Base-by-base conservation (phyloP, 176 grass and related monocot genomes). In the Avena atlantica region DNA sequence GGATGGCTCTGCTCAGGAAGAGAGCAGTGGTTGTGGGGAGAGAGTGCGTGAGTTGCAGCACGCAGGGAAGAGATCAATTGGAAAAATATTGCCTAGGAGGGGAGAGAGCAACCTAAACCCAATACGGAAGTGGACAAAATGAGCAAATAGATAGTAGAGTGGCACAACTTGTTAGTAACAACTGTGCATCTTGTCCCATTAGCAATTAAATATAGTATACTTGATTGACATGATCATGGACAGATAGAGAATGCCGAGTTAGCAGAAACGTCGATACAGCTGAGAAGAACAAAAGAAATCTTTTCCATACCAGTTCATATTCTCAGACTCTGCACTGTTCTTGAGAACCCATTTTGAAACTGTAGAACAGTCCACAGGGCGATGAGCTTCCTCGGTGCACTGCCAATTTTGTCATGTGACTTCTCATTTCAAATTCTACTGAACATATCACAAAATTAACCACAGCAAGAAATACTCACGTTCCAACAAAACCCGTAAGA, bases 291-390 rank as follows among this genome's bases (percentile, higher is more conserved):
- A 48, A 40, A 66, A 74, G 51, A 63, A 1, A 24, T 83, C 40
- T 63, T 64, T 79, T 53, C 24, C 66, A 78, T 93, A 96, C 97
- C 97, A 99, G 79, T 97, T 99, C 97, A 99, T 99, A 89, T 99
- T 99, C 68, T 99, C 97, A 3, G 97, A 99, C 76, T 99, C 97
- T 6, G 97, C 94, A 80, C 94, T 96, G 85, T 99, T 99, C 88
- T 99, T 99, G 65, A 99, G 85, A 70, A 99, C 94, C 97, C 97
- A 99, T 81, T 94, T 99, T 83, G 97, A 90, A 84, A 99, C 97
- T 62, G 97, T 99, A 27, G 81, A 89, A 90, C 97, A 99, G 57
- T 99, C 94, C 56, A 99, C 97, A 40, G 97, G 97, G 36, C 97
- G 90, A 87, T 99, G 97, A 90, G 94, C 97, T 93, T 99, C 97